Evolutionary conservation across 352 stramenopile species (phyloP).

Genomic region (Phytophthora sp.): DNA sequence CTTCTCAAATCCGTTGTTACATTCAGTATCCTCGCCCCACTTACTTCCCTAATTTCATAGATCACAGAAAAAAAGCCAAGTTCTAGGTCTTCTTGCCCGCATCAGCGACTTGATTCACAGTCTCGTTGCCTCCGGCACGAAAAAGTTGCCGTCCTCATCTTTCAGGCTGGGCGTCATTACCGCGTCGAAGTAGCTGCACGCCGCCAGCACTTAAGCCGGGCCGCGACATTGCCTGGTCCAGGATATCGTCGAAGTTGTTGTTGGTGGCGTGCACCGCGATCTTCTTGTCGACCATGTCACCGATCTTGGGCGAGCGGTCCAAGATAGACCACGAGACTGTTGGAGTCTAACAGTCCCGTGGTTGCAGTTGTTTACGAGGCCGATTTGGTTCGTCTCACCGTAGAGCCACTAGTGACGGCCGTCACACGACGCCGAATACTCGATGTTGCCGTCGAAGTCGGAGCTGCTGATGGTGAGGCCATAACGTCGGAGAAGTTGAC

Average conservation of each 20-base stretch:
- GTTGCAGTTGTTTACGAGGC: slow-evolving; percentile 38
- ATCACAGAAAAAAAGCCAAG: background rate
- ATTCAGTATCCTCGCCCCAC: no score
- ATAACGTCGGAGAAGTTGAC: slow-evolving; percentile 43
- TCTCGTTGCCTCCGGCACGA: slow-evolving; percentile 20
- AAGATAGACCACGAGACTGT: no score
- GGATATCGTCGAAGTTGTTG: slow-evolving; percentile 38
- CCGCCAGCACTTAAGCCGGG: slow-evolving; percentile 30
- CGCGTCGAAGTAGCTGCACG: slow-evolving; percentile 34
- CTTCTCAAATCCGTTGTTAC: background rate
- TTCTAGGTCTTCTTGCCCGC: slow-evolving; percentile 9
- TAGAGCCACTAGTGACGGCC: slow-evolving; percentile 52
- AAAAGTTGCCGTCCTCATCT: slow-evolving; percentile 29
- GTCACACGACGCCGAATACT: slow-evolving; percentile 40
- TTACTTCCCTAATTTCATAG: no score
- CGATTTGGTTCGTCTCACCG: slow-evolving; percentile 32
- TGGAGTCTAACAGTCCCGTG: no score
- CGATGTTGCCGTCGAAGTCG: slow-evolving; percentile 22
- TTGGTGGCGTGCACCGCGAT: slow-evolving; percentile 38
- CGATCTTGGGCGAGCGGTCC: slow-evolving; percentile 47
- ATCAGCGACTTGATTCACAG: slow-evolving; percentile 23
- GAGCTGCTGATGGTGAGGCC: slow-evolving; percentile 51
- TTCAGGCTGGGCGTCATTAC: slow-evolving; percentile 29
- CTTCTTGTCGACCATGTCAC: slow-evolving; percentile 27
- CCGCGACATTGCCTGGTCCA: slow-evolving; percentile 27